Evolutionary conservation across 129 eudicot genomes (phyloP).

Genomic region (Ambrosia artemisiifolia): DNA sequence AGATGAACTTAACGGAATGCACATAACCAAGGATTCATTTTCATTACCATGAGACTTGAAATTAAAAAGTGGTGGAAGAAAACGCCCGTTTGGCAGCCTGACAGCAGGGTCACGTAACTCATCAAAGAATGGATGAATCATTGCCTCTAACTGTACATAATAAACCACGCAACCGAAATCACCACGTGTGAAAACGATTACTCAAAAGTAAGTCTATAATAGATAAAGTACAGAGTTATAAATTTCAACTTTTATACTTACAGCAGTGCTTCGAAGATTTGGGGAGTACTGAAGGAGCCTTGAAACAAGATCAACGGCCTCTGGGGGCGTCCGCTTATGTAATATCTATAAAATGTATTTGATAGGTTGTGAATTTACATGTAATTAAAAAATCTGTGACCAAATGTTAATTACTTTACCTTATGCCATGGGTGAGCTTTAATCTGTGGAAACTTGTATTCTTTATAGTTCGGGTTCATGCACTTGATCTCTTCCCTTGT

Average conservation of each 20-base stretch:
- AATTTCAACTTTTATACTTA: conserved; percentile 35
- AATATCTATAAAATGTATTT: conserved; percentile 53
- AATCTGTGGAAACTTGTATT: conserved; percentile 82
- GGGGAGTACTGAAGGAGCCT: conserved; percentile 90
- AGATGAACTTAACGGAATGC: background rate
- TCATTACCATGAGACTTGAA: conserved; percentile 74
- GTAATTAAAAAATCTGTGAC: background rate
- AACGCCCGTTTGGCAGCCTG: conserved; percentile 83
- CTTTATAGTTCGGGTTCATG: conserved; percentile 93
- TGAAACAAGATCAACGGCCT: conserved; percentile 83
- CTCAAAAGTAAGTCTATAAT: background rate
- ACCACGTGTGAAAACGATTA: background rate
- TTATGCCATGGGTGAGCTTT: conserved; percentile 97
- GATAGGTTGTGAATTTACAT: conserved; percentile 19
- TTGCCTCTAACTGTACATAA: conserved; percentile 61
- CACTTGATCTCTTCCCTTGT: conserved; percentile 92
- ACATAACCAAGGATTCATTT: background rate
- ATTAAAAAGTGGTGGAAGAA: conserved; percentile 86
- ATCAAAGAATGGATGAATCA: conserved; percentile 79
- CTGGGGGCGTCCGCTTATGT: conserved; percentile 89
- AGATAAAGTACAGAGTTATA: background rate
- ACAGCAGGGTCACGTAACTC: conserved; percentile 86
- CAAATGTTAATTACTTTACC: conserved; percentile 34
- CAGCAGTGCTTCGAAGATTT: conserved; percentile 88
- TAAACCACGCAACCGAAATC: background rate